Evolutionary conservation across 2,329 filamentous ascomycete genomes (phyloP).

Genomic region (Epichloe baconii): DNA sequence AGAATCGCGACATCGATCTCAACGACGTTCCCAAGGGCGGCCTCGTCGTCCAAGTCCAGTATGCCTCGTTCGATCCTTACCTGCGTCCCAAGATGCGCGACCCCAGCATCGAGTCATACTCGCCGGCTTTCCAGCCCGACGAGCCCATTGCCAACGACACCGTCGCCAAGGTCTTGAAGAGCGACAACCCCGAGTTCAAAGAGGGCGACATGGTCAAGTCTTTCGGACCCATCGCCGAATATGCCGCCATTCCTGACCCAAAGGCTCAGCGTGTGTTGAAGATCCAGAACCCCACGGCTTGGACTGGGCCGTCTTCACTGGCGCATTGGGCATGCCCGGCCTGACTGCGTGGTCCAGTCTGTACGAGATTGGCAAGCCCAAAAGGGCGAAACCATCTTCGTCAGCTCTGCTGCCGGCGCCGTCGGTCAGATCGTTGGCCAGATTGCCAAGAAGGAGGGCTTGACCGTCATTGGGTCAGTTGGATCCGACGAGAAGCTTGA

Average conservation of each 20-base stretch:
- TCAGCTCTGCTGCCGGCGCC: slow-evolving; percentile 67
- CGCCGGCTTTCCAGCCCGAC: slow-evolving; percentile 38
- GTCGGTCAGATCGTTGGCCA: slow-evolving; percentile 77
- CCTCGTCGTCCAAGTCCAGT: slow-evolving; percentile 58
- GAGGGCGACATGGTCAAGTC: slow-evolving; percentile 54
- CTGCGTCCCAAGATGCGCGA: slow-evolving; percentile 67
- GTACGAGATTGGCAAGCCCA: slow-evolving; percentile 48
- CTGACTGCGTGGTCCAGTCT: slow-evolving; percentile 60
- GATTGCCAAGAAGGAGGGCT: slow-evolving; percentile 67
- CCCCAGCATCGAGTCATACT: slow-evolving; percentile 47
- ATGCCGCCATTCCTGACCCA: slow-evolving; percentile 40
- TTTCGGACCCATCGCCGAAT: slow-evolving; percentile 52
- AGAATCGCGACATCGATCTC: slow-evolving; percentile 55
- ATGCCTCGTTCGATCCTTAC: slow-evolving; percentile 74
- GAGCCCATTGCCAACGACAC: slow-evolving; percentile 50
- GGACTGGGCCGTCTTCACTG: slow-evolving; percentile 55
- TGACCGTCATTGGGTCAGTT: slow-evolving; percentile 68
- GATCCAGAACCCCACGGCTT: slow-evolving; percentile 56
- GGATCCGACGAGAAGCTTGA: slow-evolving; percentile 70
- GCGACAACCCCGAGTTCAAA: slow-evolving; percentile 47
- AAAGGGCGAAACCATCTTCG: slow-evolving; percentile 65
- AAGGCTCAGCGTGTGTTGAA: slow-evolving; percentile 31
- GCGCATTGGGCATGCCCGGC: slow-evolving; percentile 49
- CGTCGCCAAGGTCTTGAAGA: slow-evolving; percentile 59
- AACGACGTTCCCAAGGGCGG: slow-evolving; percentile 46